phyloP scores from a whole-genome alignment of 495 filamentous ascomycete genomes.

The Geoglossum glabrum region DNA sequence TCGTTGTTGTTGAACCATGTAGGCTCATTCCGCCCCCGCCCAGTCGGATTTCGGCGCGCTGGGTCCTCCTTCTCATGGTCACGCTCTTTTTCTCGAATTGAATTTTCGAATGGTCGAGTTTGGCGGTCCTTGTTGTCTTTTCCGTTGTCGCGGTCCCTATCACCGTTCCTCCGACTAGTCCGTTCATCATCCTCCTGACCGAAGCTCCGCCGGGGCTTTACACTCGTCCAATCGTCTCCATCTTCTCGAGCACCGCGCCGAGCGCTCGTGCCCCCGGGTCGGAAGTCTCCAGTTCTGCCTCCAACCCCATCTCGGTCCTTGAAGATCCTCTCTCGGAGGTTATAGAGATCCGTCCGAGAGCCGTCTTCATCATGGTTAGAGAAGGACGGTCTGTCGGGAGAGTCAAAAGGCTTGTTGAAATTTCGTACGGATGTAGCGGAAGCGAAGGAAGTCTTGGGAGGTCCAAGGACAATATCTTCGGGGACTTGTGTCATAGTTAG shows the following conservation, averaged over 20 bases:
- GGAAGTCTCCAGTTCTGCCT: constrained; percentile 19
- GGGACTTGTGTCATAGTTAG: constrained; percentile 19
- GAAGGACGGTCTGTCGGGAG: background rate
- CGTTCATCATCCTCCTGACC: constrained; percentile 35
- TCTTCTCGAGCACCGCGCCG: constrained; percentile 28
- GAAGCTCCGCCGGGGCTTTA: constrained; percentile 30
- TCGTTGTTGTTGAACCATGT: constrained; percentile 7
- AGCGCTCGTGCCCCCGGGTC: constrained; percentile 20
- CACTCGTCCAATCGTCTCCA: constrained; percentile 37
- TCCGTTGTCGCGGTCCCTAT: constrained; percentile 36
- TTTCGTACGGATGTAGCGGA: constrained; percentile 47
- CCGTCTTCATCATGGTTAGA: constrained; percentile 20
- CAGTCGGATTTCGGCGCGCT: constrained; percentile 5
- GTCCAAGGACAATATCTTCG: constrained; percentile 77
- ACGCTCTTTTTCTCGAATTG: constrained; percentile 25
- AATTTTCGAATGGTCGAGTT: constrained; percentile 16
- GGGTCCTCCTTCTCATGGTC: constrained; percentile 14
- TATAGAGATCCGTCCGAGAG: constrained; percentile 34
- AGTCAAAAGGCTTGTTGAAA: constrained; percentile 19
- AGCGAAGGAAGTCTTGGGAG: constrained; percentile 69
- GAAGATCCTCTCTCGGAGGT: constrained; percentile 33
- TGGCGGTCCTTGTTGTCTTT: constrained; percentile 26
- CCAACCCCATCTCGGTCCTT: constrained; percentile 23
- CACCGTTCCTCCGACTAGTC: constrained; percentile 35
- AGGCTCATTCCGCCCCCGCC: constrained; percentile 29